Percentiles rank a stretch among this genome's conserved stretches.
These are phyloP conservation scores for Plasmodium coatneyi DNA, from an alignment of 169 alveolate genomes.

Conservation along the genomic window DNA sequence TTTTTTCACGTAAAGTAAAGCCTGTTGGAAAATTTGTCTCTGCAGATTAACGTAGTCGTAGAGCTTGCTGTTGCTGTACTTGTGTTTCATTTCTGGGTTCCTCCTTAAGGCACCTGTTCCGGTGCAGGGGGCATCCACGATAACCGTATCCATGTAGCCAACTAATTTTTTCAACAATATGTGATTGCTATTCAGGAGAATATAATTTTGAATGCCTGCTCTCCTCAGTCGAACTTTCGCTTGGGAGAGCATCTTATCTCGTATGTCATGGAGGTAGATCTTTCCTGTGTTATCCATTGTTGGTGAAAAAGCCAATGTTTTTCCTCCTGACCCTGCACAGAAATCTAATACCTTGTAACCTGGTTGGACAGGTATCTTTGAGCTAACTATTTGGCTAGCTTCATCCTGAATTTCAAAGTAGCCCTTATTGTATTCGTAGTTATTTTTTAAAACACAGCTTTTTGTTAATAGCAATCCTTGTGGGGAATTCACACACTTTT, in stretches of 20 bases:
- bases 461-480: slow-evolving; percentile 88
- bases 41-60: slow-evolving; percentile 75
- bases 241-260: slow-evolving; percentile 75
- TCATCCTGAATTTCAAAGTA: slow-evolving; percentile 95
- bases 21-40: slow-evolving; percentile 84
- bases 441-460: slow-evolving; percentile 83
- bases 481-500: slow-evolving; percentile 89
- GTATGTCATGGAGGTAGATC: slow-evolving; percentile 92
- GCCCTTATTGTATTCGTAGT: slow-evolving; percentile 92
- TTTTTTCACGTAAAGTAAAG: slow-evolving; percentile 84
- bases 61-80: slow-evolving; percentile 83
- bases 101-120: slow-evolving; percentile 95
- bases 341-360: slow-evolving; percentile 93
- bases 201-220: slow-evolving; percentile 93
- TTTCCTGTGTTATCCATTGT: slow-evolving; percentile 91
- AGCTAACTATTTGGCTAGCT: slow-evolving; percentile 89
- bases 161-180: slow-evolving; percentile 77
- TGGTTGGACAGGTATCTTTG: slow-evolving; percentile 89
- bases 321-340: slow-evolving; percentile 97
- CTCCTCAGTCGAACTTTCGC: slow-evolving; percentile 92
- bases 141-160: slow-evolving; percentile 93
- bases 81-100: slow-evolving; percentile 94
- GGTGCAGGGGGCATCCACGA: slow-evolving; percentile 95
- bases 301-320: slow-evolving; percentile 93
- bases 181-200: slow-evolving; percentile 83